Evolutionary conservation across 768 basidiomycete species (phyloP).

Genomic region (Amanita thiersii): DNA sequence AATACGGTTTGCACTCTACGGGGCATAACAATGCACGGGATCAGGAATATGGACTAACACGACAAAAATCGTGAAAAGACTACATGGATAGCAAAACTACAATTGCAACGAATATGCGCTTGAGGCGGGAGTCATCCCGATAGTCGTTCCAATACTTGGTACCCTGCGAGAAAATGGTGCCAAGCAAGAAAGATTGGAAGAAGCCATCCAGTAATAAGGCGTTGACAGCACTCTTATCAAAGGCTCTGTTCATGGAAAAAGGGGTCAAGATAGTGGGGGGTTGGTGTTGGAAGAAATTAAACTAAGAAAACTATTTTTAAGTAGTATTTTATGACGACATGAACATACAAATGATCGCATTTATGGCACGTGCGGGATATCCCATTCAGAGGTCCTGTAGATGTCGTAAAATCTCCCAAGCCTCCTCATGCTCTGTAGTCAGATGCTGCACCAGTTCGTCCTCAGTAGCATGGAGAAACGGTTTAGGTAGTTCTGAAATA

Average conservation of each 20-base stretch:
- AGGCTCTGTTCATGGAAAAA: not conserved
- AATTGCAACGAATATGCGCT: slow-evolving; percentile 30
- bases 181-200: slow-evolving; percentile 39
- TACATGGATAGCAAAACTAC: slow-evolving; percentile 36
- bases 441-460: slow-evolving; percentile 43
- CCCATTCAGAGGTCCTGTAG: slow-evolving; percentile 8
- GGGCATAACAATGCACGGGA: too few relatives aligned
- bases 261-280: not conserved
- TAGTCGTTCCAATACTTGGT: slow-evolving; percentile 32
- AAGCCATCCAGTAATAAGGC: slow-evolving; percentile 38
- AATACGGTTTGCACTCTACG: slow-evolving; percentile 29
- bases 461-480: slow-evolving; percentile 27
- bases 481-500: slow-evolving; percentile 20
- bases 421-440: slow-evolving; percentile 35
- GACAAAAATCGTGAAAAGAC: slow-evolving; percentile 10
- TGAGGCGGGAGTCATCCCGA: slow-evolving; percentile 33
- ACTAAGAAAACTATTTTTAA: not conserved
- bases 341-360: not conserved
- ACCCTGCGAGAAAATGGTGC: slow-evolving; percentile 31
- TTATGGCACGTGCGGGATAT: not conserved
- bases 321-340: slow-evolving; percentile 7
- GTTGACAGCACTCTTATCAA: slow-evolving; percentile 20
- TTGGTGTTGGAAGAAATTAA: not conserved
- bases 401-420: slow-evolving; percentile 39
- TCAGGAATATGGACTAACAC: not conserved